Evolutionary conservation across 2,329 filamentous ascomycete species (phyloP), one percentile per base, ranked within the genome.

Genomic region (Penicillium vulpinum): DNA sequence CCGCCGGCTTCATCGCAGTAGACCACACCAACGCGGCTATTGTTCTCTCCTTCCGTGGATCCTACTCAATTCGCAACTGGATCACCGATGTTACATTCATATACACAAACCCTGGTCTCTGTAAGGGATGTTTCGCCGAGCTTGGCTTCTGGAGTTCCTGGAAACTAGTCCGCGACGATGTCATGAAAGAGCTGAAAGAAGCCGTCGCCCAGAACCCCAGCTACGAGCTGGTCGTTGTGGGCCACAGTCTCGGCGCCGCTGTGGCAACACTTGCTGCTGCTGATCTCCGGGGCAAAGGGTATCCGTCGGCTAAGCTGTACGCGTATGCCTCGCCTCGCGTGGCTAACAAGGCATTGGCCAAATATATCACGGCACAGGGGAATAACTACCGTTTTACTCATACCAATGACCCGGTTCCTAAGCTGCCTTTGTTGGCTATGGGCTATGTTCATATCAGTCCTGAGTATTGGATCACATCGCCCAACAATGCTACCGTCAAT

Each of bases 221-320:
- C 28, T 81, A 76, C 64, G 67, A 72, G 22, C 56, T 83, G 53
- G 68, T 80, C 0, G 64, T 77, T 0, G 77, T 86, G 0, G 88
- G 88, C 35, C 88, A 90, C 76, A 88, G 85, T 10, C 83, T 91
- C 4, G 88, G 88, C 46, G 88, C 78, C 26, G 86, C 86, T 7
- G 76, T 90, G 2, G 85, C 82, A 38, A 84, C 82, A 7, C 70
- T 91, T 5, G 87, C 80, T 0, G 83, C 80, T 0, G 83, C 80
- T 0, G 78, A 83, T 62, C 73, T 89, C 21, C 81, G 86, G 45
- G 70, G 70, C 6, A 66, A 69, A 10, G 84, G 81, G 40, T 73
- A 75, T 57, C 61, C 73, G 2, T 68, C 75, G 15, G 71, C 78
- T 49, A 85, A 87, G 63, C 65, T 89, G 41, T 89, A 86, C 78